Evolutionary conservation across 495 filamentous ascomycete genomes (phyloP), one percentile per base, ranked within the genome.

Genomic region (Penicillium argentinense): DNA sequence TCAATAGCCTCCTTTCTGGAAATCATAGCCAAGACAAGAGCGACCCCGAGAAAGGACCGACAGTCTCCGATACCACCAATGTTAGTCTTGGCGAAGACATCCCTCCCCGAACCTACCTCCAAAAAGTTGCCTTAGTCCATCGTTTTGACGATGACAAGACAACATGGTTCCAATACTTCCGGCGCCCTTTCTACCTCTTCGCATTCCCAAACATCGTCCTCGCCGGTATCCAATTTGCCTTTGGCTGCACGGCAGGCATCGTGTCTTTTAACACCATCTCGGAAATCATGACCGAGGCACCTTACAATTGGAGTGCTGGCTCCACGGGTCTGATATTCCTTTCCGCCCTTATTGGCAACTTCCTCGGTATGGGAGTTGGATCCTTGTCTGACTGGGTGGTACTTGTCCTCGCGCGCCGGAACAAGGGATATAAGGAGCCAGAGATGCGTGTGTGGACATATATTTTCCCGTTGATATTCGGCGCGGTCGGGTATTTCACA

Each of bases 211-310:
- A 63, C 29, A 62, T 68, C 16, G 54, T 64, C 23, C 52, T 64
- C 2, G 57, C 64, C 9, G 62, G 64, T 13, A 57, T 68, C 8
- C 57, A 63, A 32, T 67, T 62, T 42, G 64, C 64, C 6, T 64
- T 66, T 27, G 62, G 57, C 2, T 61, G 58, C 25, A 64, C 66
- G 5, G 65, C 62, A 0, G 59, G 63, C 1, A 68, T 64, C 19
- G 65, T 70, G 9, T 61, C 61, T 6, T 63, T 63, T 57, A 64
- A 64, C 41, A 67, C 67, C 1, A 64, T 65, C 34, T 65, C 64
- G 1, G 59, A 63, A 37, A 64, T 70, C 28, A 63, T 70, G 60
- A 59, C 54, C 7, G 56, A 58, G 8, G 33, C 59, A 1, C 66
- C 66, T 1, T 69, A 69, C 17, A 62, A 67, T 34, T 69, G 57